phyloP scores from a whole-genome alignment of 805 yeast species.

The Metschnikowia colocasiae region DNA sequence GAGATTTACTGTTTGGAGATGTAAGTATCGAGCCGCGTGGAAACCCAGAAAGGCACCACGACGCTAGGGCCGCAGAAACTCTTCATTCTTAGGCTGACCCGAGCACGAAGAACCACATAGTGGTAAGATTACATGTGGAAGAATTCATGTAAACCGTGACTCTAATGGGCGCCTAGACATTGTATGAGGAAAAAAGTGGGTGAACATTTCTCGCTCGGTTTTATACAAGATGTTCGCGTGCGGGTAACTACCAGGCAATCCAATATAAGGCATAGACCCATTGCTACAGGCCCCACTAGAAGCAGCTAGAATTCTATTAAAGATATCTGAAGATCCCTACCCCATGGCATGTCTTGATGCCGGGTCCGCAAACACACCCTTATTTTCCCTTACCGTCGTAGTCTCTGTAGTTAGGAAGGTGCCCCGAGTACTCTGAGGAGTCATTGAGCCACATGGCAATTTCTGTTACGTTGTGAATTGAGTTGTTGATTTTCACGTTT shows the following conservation, averaged over 20 bases:
- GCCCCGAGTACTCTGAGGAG: constrained; percentile 43
- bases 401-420: constrained; percentile 58
- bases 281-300: neutral
- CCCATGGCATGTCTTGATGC: neutral
- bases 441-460: constrained; percentile 60
- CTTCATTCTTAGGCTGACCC: constrained; percentile 83
- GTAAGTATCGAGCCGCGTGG: constrained; percentile 79
- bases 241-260: constrained; percentile 21
- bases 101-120: constrained; percentile 73
- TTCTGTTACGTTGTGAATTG: constrained; percentile 53
- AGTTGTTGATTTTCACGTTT: constrained; percentile 54
- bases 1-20: constrained; percentile 18
- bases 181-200: constrained; percentile 22
- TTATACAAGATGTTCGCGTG: constrained; percentile 11
- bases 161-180: constrained; percentile 81
- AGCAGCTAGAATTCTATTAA: neutral
- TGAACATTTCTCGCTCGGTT: constrained; percentile 1
- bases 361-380: neutral
- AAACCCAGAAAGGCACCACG: constrained; percentile 45
- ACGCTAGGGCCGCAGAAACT: constrained; percentile 55
- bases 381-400: constrained; percentile 42
- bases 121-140: constrained; percentile 47
- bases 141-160: constrained; percentile 56
- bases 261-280: neutral
- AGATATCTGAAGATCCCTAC: neutral